Conservation (phyloP, 768 basidiomycete species). For the Leccinum variicolor region DNA sequence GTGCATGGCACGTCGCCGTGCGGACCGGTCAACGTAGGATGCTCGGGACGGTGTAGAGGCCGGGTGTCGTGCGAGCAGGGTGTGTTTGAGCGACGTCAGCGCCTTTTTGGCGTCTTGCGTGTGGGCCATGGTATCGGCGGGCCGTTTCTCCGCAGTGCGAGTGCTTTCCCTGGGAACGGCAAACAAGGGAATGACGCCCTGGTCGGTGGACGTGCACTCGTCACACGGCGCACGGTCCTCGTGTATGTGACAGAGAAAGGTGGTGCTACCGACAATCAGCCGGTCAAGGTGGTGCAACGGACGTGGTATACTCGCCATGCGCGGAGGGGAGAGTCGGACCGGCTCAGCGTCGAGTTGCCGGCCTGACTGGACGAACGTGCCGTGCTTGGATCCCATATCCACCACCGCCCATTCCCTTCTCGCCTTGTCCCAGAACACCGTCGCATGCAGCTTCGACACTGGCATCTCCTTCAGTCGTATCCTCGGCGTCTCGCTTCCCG, state of each 20-base stretch:
- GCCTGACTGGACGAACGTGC: slow-evolving; percentile 56
- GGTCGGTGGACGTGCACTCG: slow-evolving; percentile 50
- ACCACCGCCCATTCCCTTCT: slow-evolving; percentile 67
- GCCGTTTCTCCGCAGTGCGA: slow-evolving; percentile 21
- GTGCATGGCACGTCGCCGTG: slow-evolving; percentile 60
- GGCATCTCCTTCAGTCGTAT: slow-evolving; percentile 81
- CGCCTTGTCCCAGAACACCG: slow-evolving; percentile 63
- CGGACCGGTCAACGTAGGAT: slow-evolving; percentile 66
- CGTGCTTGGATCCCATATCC: slow-evolving; percentile 85
- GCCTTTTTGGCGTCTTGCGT: slow-evolving; percentile 54
- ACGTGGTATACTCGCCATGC: slow-evolving; percentile 67
- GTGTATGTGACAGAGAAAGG: slow-evolving; percentile 71
- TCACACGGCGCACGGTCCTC: slow-evolving; percentile 56
- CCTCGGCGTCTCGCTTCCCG: slow-evolving; percentile 52
- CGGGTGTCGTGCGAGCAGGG: slow-evolving; percentile 48
- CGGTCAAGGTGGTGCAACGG: slow-evolving; percentile 60
- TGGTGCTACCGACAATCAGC: slow-evolving; percentile 67
- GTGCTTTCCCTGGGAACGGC: slow-evolving; percentile 15
- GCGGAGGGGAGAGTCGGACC: slow-evolving; percentile 57
- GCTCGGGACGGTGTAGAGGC: slow-evolving; percentile 11
- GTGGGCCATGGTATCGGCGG: slow-evolving; percentile 10
- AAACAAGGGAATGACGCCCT: slow-evolving; percentile 60
- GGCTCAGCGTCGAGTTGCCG: slow-evolving; percentile 28
- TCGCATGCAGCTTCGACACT: slow-evolving; percentile 80
- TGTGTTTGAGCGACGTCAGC: slow-evolving; percentile 62